Base-by-base conservation (phyloP, 768 basidiomycete genomes). In the Boletus reticulatus region DNA sequence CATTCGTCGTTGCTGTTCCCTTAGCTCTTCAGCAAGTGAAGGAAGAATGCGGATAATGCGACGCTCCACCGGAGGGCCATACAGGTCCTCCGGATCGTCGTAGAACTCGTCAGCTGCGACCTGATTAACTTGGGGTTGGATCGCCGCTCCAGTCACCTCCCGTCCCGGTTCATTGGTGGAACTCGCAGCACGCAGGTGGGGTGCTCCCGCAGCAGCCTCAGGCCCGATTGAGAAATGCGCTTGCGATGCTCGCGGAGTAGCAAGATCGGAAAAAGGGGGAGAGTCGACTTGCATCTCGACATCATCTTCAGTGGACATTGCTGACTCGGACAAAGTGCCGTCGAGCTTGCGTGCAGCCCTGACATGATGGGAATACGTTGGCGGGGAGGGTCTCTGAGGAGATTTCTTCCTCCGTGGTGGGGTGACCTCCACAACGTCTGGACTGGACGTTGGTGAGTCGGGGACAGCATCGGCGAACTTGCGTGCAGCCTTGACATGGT, bases 71-170 rank as follows among this genome's bases (percentile, higher is more conserved):
- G 63, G 67, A 29, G 67, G 67, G 19, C 67, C 67, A 14, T 68
- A 68, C 48, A 68, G 44, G 49, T 68, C 67, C 24, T 68, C 67
- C 13, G 62, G 55, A 36, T 69, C 65, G 41, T 68, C 63, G 11
- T 61, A 47, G 17, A 31, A 43, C n/a, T 50, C 58, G 24, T 48
- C 22, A 20, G 20, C 43, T 43, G 31, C 41, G 2, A 42, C 51
- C 16, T 59, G 46, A 11, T 19, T 36, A 3, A 27, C 57, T 34
- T 12, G 56, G 16, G 52, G 37, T 41, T 48, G 58, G 39, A 24
- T 16, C 8, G 6, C 20, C 10, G 11, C 31, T n/a, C 14, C 39
- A 5, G 43, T 31, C n/a, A 19, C 37, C 10, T 48, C 37, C 6
- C 14, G 14, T 37, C 38, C 46, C 2, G 20, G 48, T 41, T 47